A percentile compares a stretch with the other conserved stretches of the same genome.
phyloP scores from a whole-genome alignment of 805 yeast species.

The Sugiyamaella smithiae region DNA sequence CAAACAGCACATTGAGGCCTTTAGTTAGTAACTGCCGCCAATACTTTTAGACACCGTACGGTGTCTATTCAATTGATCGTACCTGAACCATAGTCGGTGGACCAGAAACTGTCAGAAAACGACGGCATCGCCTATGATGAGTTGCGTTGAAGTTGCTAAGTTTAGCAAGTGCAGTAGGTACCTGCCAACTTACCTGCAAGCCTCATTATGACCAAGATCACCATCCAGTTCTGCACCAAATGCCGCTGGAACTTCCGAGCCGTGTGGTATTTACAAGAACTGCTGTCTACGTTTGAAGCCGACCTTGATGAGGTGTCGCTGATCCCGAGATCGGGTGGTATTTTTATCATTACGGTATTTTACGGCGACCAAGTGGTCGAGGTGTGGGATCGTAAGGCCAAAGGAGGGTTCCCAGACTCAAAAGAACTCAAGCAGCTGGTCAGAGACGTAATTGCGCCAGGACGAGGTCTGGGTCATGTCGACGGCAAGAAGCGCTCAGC shows the following conservation, averaged over 20 bases:
- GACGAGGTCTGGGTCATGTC: constrained; percentile 58
- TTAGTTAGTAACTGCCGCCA: not conserved
- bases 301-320: constrained; percentile 54
- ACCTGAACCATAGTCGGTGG: constrained; percentile 59
- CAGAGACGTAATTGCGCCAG: constrained; percentile 57
- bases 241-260: constrained; percentile 91
- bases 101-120: constrained; percentile 77
- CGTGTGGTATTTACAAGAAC: constrained; percentile 82
- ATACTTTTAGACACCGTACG: too few species aligned
- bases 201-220: constrained; percentile 33
- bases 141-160: not conserved
- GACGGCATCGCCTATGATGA: constrained; percentile 43
- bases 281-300: constrained; percentile 73
- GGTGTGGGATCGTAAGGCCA: constrained; percentile 59
- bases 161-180: not conserved
- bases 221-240: constrained; percentile 71
- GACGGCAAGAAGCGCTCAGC: constrained; percentile 37
- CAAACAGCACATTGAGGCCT: constrained; percentile 38
- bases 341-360: constrained; percentile 57
- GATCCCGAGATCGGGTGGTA: constrained; percentile 49
- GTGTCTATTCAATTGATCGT: constrained; percentile 22
- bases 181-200: not conserved
- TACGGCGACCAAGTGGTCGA: constrained; percentile 34
- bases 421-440: constrained; percentile 70
- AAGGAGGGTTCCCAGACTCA: constrained; percentile 85